Conservation (phyloP, 2,329 filamentous ascomycete species). For the Endocalyx cinctus region DNA sequence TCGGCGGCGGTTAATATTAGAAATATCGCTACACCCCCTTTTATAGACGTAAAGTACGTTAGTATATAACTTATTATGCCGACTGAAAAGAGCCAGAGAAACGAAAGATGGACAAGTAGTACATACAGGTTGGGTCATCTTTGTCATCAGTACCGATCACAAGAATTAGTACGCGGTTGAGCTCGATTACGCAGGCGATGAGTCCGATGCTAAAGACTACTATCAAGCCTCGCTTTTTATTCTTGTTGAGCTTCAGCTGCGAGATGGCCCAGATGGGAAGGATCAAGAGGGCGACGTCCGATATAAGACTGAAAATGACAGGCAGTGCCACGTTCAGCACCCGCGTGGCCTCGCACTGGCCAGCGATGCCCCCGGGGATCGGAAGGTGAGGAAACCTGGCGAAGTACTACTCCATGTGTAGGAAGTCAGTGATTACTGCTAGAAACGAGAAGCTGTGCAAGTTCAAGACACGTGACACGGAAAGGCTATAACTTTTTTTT, state of each 20-base stretch:
- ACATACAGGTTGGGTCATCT: slow-evolving; percentile 20
- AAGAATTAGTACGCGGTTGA: slow-evolving; percentile 16
- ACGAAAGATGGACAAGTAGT: too few species aligned
- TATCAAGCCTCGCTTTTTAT: slow-evolving; percentile 18
- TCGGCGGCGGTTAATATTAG: slow-evolving; percentile 20
- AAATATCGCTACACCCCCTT: slow-evolving; percentile 21
- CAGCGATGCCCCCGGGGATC: slow-evolving; percentile 10
- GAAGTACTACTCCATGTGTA: slow-evolving; percentile 19
- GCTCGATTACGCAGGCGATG: slow-evolving; percentile 17
- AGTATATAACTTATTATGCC: too few species aligned
- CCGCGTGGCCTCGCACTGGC: slow-evolving; percentile 18
- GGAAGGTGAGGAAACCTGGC: slow-evolving; percentile 8
- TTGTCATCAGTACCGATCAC: slow-evolving; percentile 21
- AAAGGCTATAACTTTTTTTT: too few species aligned
- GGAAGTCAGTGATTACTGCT: too few species aligned
- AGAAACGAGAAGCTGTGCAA: too few species aligned
- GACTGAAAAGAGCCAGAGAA: too few species aligned
- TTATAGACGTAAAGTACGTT: background rate
- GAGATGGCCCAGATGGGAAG: slow-evolving; percentile 19
- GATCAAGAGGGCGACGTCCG: slow-evolving; percentile 16
- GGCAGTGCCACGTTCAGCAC: slow-evolving; percentile 18
- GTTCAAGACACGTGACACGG: too few species aligned
- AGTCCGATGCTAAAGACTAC: slow-evolving; percentile 21
- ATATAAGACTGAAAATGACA: slow-evolving; percentile 19
- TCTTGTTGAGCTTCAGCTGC: slow-evolving; percentile 13